Conservation (phyloP, 805 yeast genomes). For the Dipodascus albidus region DNA sequence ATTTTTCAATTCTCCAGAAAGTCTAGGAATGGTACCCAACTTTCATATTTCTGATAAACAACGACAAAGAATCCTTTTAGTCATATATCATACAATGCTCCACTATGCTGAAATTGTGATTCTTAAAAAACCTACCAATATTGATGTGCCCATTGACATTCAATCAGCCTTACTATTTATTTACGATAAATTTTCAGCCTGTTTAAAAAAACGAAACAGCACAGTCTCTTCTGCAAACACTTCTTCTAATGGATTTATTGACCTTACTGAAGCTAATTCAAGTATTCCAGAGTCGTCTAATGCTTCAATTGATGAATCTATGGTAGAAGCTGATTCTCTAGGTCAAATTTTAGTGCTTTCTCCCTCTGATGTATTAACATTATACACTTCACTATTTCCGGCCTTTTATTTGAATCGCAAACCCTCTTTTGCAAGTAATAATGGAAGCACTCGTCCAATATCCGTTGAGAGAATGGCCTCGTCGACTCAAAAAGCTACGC, state of each 20-base stretch:
- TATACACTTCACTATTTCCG: conserved; percentile 20
- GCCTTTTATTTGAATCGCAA: conserved; percentile 9
- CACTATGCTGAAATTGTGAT: conserved; percentile 6
- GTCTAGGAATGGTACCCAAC: conserved; percentile 13
- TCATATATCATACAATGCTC: conserved; percentile 10
- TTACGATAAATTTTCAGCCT: neutral
- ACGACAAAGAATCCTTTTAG: conserved; percentile 14
- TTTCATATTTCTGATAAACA: conserved; percentile 15
- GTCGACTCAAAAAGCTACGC: neutral
- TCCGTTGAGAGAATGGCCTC: neutral
- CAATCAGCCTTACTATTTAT: conserved; percentile 4
- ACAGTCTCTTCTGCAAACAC: neutral
- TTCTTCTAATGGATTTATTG: neutral
- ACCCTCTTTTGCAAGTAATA: neutral
- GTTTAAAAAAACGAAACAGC: neutral
- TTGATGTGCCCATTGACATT: conserved; percentile 8
- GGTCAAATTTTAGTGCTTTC: conserved; percentile 20
- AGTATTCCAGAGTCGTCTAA: conserved; percentile 1
- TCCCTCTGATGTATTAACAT: conserved; percentile 21
- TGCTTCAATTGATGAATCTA: conserved; percentile 1
- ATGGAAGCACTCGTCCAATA: conserved; percentile 2
- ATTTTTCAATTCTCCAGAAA: conserved; percentile 15
- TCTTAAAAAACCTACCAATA: conserved; percentile 5
- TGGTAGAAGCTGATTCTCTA: conserved; percentile 3
- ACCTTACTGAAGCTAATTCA: conserved; percentile 1